Conservation (phyloP, 192 early-diverging fungal genomes). For the Helicostylum pulchrum region DNA sequence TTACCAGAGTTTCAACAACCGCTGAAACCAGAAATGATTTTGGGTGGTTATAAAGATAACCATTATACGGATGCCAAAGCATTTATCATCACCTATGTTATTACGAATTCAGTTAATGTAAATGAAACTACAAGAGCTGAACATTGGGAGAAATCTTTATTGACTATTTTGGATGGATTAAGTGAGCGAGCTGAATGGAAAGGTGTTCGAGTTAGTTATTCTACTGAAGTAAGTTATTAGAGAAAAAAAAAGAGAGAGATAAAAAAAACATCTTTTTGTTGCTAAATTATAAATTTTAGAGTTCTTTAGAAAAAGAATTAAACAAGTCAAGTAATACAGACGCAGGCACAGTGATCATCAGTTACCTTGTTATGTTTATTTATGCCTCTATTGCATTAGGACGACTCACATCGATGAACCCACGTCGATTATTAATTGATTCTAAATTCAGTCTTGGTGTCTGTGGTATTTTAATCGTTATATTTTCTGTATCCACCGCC, state of each 20-base stretch:
- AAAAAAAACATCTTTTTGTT: background rate
- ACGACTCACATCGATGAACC: constrained; percentile 31
- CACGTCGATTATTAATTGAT: constrained; percentile 50
- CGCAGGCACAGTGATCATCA: constrained; percentile 48
- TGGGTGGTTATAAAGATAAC: constrained; percentile 47
- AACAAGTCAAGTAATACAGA: constrained; percentile 63
- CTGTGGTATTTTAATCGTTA: constrained; percentile 57
- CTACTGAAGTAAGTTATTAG: constrained; percentile 46
- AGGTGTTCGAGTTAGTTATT: constrained; percentile 46
- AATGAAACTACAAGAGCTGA: constrained; percentile 37
- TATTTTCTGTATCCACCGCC: constrained; percentile 57
- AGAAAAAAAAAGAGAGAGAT: background rate
- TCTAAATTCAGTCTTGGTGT: constrained; percentile 61
- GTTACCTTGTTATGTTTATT: constrained; percentile 61
- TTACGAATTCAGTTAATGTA: constrained; percentile 49
- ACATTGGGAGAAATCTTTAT: constrained; percentile 54
- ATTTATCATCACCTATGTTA: constrained; percentile 58
- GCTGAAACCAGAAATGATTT: constrained; percentile 55
- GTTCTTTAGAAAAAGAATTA: constrained; percentile 57
- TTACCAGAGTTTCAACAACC: constrained; percentile 63
- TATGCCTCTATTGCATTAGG: constrained; percentile 62
- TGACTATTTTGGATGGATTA: constrained; percentile 35
- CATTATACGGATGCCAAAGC: constrained; percentile 47
- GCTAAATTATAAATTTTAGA: constrained; percentile 20
- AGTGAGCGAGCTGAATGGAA: constrained; percentile 34